A percentile compares a stretch with the other conserved stretches of the same genome.
These are phyloP conservation scores for Pseudogymnoascus sp. DNA, from an alignment of 2,329 filamentous ascomycete genomes.

Conservation along the genomic window DNA sequence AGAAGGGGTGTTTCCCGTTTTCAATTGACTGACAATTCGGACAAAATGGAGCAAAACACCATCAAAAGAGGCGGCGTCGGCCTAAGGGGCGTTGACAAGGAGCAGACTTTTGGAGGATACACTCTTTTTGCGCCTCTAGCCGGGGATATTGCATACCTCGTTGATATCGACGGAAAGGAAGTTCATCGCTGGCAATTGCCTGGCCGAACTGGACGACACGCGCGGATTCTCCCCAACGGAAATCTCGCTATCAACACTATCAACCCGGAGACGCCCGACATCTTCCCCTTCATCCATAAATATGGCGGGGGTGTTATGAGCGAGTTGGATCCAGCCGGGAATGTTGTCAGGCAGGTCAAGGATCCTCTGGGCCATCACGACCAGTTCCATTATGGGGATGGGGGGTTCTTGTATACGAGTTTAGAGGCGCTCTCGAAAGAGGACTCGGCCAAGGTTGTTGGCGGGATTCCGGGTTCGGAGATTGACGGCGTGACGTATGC, in stretches of 20 bases:
- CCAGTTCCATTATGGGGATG: constrained; percentile 38
- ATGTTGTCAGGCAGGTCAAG: constrained; percentile 33
- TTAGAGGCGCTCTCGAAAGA: constrained; percentile 33
- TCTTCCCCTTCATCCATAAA: constrained; percentile 39
- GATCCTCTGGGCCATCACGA: constrained; percentile 40
- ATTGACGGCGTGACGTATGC: constrained; percentile 33
- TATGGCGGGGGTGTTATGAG: constrained; percentile 41
- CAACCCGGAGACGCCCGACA: constrained; percentile 32
- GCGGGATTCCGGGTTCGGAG: constrained; percentile 36
- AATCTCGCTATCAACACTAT: constrained; percentile 39
- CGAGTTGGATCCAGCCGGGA: constrained; percentile 33
- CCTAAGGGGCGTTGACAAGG: constrained; percentile 33
- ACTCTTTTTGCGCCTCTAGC: constrained; percentile 37
- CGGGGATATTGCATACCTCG: constrained; percentile 31
- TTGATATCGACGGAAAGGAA: constrained; percentile 36
- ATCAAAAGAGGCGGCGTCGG: constrained; percentile 36
- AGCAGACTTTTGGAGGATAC: constrained; percentile 34
- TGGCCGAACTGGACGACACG: constrained; percentile 35
- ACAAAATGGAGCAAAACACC: constrained; percentile 37
- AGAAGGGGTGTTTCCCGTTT: background rate
- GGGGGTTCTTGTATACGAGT: constrained; percentile 36
- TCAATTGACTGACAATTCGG: background rate
- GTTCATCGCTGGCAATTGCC: constrained; percentile 38
- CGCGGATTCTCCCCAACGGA: constrained; percentile 37
- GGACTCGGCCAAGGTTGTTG: constrained; percentile 32